Evolutionary conservation across 768 basidiomycete genomes (phyloP), one percentile per base, ranked within the genome.

Genomic region (Phanerochaete carnosa): DNA sequence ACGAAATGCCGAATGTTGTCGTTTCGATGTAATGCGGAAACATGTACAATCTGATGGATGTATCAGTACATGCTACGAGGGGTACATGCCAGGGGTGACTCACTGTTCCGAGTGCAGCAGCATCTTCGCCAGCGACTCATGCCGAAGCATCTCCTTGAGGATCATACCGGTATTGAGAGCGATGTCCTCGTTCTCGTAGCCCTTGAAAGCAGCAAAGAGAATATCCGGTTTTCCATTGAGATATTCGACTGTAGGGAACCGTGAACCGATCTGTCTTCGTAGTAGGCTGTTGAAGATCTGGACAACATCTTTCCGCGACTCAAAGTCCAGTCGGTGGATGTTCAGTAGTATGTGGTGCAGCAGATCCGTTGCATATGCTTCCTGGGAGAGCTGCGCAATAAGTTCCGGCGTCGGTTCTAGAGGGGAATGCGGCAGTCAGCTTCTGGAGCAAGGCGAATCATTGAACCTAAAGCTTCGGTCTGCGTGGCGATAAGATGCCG

Each of bases 161-260:
- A 98, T 91, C 94, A 97, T 96, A 9, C 97, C 96, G 0, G 96
- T 98, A 68, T 99, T 99, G 60, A 99, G 82, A 9, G 95, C 95
- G 57, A 98, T 82, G 62, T 98, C 96, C 72, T 98, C 93, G 68
- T 97, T 95, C 76, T 89, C 88, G 70, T 99, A 99, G 7, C 95
- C 95, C 58, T 86, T 89, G 50, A 98, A 80, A 8, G 94, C 84
- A 2, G 92, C 87, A 70, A 97, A 97, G 51, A 91, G 75, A 33
- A 90, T 81, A 32, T 90, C 89, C 9, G 83, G 87, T 68, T 91
- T 90, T 37, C 84, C 83, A 8, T 81, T 82, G 16, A 98, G 84
- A 68, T 97, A 95, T 66, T 99, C 97, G 51, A 98, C 95, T 0
- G 97, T 98, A n/a, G 97, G 97, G 77, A 86, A 90, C 46, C 96